Base-by-base conservation (phyloP, 345 rosid genomes). In the Aegle marmelos region DNA sequence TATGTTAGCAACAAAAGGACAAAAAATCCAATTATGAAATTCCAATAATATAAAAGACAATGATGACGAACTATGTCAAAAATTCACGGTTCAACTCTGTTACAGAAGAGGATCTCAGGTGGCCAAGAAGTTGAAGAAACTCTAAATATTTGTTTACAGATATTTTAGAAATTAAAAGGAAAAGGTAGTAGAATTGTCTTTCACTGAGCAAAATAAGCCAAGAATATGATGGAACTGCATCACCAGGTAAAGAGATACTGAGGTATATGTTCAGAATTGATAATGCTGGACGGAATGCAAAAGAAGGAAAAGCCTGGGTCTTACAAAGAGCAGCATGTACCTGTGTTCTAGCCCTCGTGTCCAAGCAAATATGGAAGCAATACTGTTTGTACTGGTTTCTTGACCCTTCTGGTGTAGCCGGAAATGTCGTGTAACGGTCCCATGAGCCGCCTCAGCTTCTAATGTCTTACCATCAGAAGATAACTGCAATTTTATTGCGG, bases 371-470 rank as follows among this genome's bases (percentile, higher is more conserved):
- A 93, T 92, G 60, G 97, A 96, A 78, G 99, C 99, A 54, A 93
- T 89, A 79, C 99, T 96, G 80, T 96, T 96, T 62, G 99, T 96
- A 83, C 98, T 96, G 76, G 99, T 96, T 87, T 96, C 99, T 86
- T 88, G 96, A 30, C 99, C 98, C 83, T 90, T 92, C 81, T 96
- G 97, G 84, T 93, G 82, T 63, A 93, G 83, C 78, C 97, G 90
- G 80, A 85, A 96, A 91, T 96, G 99, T 36, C 99, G 86, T 63
- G 99, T 96, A 74, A 95, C 99, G 24, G 98, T 95, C 70, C 99
- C 99, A 85, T 93, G 99, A 86, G 99, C 99, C 37, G 98, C 98
- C 80, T 95, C 99, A 78, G 99, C 93, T 86, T 95, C 99, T 22
- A 93, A 80, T 64, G 98, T 95, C 86, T 88, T 95, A 72, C 97